Evolutionary conservation across 1,139 yeast species (phyloP).

Genomic region (Hyphopichia khmerensis): DNA sequence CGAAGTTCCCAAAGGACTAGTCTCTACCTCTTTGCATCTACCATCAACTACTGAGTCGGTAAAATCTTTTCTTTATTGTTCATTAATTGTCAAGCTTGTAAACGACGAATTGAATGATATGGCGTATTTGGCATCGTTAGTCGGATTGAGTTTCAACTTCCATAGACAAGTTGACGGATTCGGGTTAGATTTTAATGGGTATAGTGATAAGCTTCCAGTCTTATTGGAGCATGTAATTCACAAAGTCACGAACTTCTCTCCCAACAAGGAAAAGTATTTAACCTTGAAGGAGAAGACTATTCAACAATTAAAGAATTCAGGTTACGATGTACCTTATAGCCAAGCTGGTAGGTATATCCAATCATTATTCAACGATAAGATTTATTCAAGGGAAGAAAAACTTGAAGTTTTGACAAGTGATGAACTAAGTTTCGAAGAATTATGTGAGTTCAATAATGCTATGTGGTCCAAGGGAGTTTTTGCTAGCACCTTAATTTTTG

Average conservation of each 20-base stretch:
- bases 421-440: constrained; percentile 46
- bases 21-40: constrained; percentile 61
- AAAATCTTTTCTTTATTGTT: constrained; percentile 54
- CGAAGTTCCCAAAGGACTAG: constrained; percentile 81
- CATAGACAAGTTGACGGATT: constrained; percentile 69
- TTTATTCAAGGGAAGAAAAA: constrained; percentile 67
- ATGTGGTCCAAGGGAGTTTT: constrained; percentile 51
- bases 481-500: constrained; percentile 73
- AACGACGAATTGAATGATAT: constrained; percentile 75
- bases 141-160: constrained; percentile 66
- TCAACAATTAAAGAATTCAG: constrained; percentile 67
- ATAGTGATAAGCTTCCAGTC: constrained; percentile 73
- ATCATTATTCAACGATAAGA: constrained; percentile 65
- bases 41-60: constrained; percentile 65
- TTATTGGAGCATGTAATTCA: constrained; percentile 60
- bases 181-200: constrained; percentile 68
- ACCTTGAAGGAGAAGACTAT: constrained; percentile 61
- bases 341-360: constrained; percentile 68
- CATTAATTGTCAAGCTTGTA: constrained; percentile 64
- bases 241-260: constrained; percentile 51
- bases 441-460: constrained; percentile 40
- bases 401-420: constrained; percentile 45
- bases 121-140: constrained; percentile 82
- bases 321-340: constrained; percentile 71
- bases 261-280: constrained; percentile 59